These are phyloP conservation scores for Aphanomyces astaci DNA, from an alignment of 352 stramenopile species.

Conservation along the genomic window DNA sequence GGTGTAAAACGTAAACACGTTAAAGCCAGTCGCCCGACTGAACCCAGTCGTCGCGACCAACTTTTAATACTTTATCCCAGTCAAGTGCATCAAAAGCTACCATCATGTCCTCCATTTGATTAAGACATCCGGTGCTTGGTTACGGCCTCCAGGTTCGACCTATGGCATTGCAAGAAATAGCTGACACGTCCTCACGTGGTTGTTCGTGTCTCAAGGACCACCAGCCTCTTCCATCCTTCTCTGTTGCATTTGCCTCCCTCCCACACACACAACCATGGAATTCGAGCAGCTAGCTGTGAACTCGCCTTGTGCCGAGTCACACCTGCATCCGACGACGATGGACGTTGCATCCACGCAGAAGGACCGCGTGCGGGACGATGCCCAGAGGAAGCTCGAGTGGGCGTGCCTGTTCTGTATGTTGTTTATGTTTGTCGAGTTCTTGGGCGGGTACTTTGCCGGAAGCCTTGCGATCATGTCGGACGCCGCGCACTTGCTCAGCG, in stretches of 20 bases:
- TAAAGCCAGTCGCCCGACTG: too few relatives aligned
- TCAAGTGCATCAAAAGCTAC: too few relatives aligned
- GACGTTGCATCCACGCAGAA: neutral
- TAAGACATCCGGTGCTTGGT: neutral
- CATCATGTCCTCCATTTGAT: too few relatives aligned
- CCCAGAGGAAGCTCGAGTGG: conserved; percentile 50
- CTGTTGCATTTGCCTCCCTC: too few relatives aligned
- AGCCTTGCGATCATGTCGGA: conserved; percentile 95
- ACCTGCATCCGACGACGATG: neutral
- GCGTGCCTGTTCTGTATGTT: conserved; percentile 75
- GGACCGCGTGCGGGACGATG: conserved; percentile 4
- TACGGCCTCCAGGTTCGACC: neutral
- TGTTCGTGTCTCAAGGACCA: neutral
- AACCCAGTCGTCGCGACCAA: neutral
- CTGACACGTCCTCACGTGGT: neutral
- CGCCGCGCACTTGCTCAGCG: conserved; percentile 68
- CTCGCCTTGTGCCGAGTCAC: neutral
- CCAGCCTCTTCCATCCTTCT: too few relatives aligned
- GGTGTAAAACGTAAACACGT: too few relatives aligned
- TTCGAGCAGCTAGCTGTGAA: conserved; percentile 16
- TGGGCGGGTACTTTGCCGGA: conserved; percentile 89
- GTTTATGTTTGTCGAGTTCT: conserved; percentile 95
- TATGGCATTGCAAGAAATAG: neutral
- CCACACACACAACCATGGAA: neutral
- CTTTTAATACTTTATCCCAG: too few relatives aligned